Evolutionary conservation across 306 rosid species (phyloP).

Genomic region (Aeschynomene evenia): DNA sequence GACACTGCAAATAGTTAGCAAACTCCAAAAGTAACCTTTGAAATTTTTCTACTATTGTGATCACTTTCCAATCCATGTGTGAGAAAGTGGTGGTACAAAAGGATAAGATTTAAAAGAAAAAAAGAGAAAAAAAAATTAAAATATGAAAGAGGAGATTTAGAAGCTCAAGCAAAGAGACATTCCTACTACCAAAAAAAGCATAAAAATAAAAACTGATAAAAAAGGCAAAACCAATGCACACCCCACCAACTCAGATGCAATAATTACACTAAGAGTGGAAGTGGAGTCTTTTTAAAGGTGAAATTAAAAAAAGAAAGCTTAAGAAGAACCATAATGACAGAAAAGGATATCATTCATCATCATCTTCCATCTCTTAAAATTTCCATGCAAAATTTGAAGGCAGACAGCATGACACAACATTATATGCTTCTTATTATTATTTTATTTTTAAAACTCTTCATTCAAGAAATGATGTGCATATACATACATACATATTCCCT

Average conservation of each 20-base stretch:
- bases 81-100: constrained; percentile 46
- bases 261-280: constrained; percentile 59
- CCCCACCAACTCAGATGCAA: constrained; percentile 60
- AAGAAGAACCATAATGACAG: constrained; percentile 32
- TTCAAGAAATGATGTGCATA: constrained; percentile 30
- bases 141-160: constrained; percentile 35
- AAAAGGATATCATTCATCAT: constrained; percentile 34
- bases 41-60: constrained; percentile 2
- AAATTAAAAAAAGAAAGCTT: too few relatives aligned
- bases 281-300: constrained; percentile 39
- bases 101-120: not conserved
- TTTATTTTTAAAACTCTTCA: constrained; percentile 25
- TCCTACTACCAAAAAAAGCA: constrained; percentile 26
- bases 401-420: constrained; percentile 4
- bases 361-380: constrained; percentile 25
- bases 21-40: not conserved
- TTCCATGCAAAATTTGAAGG: constrained; percentile 48
- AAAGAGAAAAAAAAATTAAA: constrained; percentile 18
- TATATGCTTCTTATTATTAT: too few relatives aligned
- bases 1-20: constrained; percentile 7
- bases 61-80: constrained; percentile 41
- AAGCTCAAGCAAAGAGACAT: constrained; percentile 58
- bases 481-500: too few relatives aligned
- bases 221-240: constrained; percentile 42
- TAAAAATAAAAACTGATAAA: constrained; percentile 38